Evolutionary conservation across 2,329 filamentous ascomycete genomes (phyloP), one percentile per base, ranked within the genome.

Genomic region (Fusarium anguioides): DNA sequence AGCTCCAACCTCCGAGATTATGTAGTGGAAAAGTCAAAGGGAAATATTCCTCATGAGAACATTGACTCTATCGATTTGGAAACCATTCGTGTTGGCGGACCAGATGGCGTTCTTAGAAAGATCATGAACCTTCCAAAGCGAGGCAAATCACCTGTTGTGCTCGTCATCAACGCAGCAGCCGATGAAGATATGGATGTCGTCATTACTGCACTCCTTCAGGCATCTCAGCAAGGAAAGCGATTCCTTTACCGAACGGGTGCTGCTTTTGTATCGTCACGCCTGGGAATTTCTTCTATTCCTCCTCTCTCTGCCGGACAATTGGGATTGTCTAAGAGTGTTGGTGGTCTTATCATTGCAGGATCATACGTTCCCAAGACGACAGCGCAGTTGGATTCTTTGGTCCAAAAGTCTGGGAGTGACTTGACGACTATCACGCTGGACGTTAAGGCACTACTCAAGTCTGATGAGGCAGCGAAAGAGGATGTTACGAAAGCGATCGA

Each of bases 321-420:
- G 0, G 64, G 77, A 0, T 72, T 83, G 0, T 75, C 75, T 0
- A 74, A 74, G 1, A 57, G 74, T 4, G 76, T 76, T 0, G 86
- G 86, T 0, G 85, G 85, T 0, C 70, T 88, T 1, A 80, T 87
- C 18, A 80, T 88, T 17, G 85, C 84, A 0, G 85, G 86, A 0
- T 86, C 83, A 0, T 87, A 88, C 41, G 85, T 88, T 0, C 84
- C 85, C 4, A 88, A 87, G 64, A 88, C 86, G 1, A 88, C 86
- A 0, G 81, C 83, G 0, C 86, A 88, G 54, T 73, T 87, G 1
- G 79, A 82, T 24, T 73, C 75, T 4, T 68, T 87, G 10, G 74
- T 76, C 0, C 71, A 77, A 3, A 73, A 74, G 17, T 78, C 81
- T 1, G 80, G 78, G 1, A 60, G 73, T 0, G 74, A 79, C n/a